phyloP scores from a whole-genome alignment of 345 rosid species.

The Cardamine chenopodiifolia region DNA sequence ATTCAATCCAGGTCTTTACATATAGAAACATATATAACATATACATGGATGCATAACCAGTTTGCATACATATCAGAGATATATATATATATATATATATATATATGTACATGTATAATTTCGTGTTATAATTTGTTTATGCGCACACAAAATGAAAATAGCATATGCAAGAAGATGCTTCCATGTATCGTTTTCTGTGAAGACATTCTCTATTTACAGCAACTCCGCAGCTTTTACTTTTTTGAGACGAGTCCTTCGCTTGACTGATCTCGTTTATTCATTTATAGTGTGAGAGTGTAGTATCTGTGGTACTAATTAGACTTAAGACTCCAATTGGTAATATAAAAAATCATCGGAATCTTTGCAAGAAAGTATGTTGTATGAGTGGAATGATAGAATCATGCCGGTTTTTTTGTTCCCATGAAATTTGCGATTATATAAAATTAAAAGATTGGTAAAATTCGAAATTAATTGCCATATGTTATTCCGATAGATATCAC shows the following conservation, averaged over 20 bases:
- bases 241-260: constrained; percentile 13
- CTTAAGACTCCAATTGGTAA: background rate
- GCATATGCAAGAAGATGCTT: constrained; percentile 13
- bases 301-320: background rate
- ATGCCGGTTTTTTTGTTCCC: background rate
- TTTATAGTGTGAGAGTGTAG: background rate
- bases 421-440: background rate
- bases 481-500: background rate
- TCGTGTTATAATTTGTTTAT: background rate
- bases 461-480: background rate
- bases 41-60: background rate
- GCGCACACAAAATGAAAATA: background rate
- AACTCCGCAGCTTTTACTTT: constrained; percentile 42
- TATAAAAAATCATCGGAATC: background rate
- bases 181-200: constrained; percentile 32
- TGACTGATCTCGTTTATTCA: constrained; percentile 26
- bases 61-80: background rate
- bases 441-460: background rate
- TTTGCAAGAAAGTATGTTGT: background rate
- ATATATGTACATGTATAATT: no score
- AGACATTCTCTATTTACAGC: constrained; percentile 39
- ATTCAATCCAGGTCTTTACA: background rate
- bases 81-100: background rate
- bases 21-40: background rate
- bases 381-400: background rate